Base-by-base conservation (phyloP, 371 early-diverging fungal genomes). In the Mortierella sp. region DNA sequence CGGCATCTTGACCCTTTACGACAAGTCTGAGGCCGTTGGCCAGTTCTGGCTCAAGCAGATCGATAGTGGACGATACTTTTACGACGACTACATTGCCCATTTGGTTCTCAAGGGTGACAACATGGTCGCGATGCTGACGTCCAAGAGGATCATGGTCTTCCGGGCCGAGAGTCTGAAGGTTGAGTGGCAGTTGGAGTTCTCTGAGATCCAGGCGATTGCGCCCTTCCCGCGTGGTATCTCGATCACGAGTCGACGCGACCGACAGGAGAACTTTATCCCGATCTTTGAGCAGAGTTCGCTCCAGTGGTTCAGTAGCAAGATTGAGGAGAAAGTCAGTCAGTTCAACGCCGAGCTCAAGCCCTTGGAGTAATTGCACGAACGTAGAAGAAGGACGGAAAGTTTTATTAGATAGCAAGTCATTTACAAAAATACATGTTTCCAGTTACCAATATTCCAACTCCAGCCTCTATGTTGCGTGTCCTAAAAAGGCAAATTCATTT, bases 61-160 rank as follows among this genome's bases (percentile, higher is more conserved):
- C 5, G 95, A 94, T 71, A 92, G 93, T 75, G 98, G 98, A 4
- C 90, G 90, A 72, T 98, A 93, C 83, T 93, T 95, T 51, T 87
- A 93, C n/a, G 98, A 98, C 75, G 91, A 91, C 46, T 99, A 99
- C 81, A 88, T 97, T 74, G 95, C 97, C 0, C 99, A 99, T 78
- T 89, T 96, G 65, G 96, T 83, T 81, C 91, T 95, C 4, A 94
- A 93, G 51, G 93, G 92, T 14, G 92, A 94, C 73, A 95, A 95
- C 54, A 92, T 95, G 81, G 93, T 95, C 0, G 94, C 93, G 3
- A 90, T 96, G 90, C 75, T 96, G 43, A 96, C 96, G 0, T 92
- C 92, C 70, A 90, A 90, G 70, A 91, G 94, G 27, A 87, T 96
- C 44, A 92, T 95, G 89, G 87, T 96, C 16, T 90, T 95, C 58